Evolutionary conservation across 176 grass and related monocot genomes (phyloP).

Genomic region (Rhipidocladum racemiflorum): DNA sequence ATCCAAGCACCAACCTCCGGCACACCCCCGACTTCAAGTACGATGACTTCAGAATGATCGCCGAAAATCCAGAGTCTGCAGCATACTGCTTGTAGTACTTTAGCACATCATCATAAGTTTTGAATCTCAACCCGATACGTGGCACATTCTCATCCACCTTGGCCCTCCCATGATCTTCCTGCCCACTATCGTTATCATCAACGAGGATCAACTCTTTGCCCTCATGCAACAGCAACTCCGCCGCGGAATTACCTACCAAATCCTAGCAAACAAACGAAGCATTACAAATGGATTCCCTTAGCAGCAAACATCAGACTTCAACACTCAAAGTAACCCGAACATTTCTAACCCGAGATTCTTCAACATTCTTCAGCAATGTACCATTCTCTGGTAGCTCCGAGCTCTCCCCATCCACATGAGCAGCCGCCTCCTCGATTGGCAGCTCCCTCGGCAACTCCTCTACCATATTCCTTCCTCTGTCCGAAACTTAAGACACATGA

Average conservation of each 20-base stretch:
- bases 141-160: conserved; percentile 52
- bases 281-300: neutral
- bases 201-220: conserved; percentile 52
- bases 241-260: conserved; percentile 12
- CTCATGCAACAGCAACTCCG: conserved; percentile 19
- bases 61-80: conserved; percentile 58
- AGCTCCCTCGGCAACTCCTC: conserved; percentile 17
- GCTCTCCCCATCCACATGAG: conserved; percentile 20
- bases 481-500: neutral
- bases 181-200: conserved; percentile 49
- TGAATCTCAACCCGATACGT: conserved; percentile 63
- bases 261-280: conserved; percentile 33
- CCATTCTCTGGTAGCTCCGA: conserved; percentile 2
- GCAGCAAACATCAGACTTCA: neutral
- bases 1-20: conserved; percentile 75
- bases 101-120: conserved; percentile 70
- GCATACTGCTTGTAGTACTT: conserved; percentile 90
- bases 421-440: neutral
- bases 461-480: conserved; percentile 18
- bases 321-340: neutral
- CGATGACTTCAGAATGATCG: conserved; percentile 59
- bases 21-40: conserved; percentile 82
- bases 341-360: conserved; percentile 38
- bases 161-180: conserved; percentile 28
- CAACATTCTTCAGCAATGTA: neutral